Base-by-base conservation (phyloP, 208 protist genomes). In the Acanthamoeba triangularis region DNA sequence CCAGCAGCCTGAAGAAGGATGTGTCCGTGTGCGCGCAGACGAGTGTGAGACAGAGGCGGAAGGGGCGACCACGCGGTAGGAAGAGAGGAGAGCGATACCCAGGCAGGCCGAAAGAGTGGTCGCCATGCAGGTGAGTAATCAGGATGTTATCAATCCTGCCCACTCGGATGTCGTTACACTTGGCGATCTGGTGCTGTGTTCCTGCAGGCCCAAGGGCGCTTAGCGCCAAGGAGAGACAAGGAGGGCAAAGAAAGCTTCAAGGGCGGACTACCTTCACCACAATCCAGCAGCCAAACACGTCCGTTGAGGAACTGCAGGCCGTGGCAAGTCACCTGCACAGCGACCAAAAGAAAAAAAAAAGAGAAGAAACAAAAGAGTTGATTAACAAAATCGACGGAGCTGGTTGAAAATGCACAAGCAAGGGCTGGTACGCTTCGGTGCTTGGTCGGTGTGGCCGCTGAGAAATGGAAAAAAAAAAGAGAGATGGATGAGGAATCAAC, bases 51-150 rank as follows among this genome's bases (percentile, higher is more conserved):
- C 41, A 44, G 1, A 4, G 4, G 41, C 41, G 41, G 41, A 44
- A 44, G 41, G 41, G 4, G 41, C 4, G 41, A 44, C 41, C 41
- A 44, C 41, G 41, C 41, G 56, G n/a, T n/a, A 0, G 0, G 0
- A 16, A 33, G 3, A n/a, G 35, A 44, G 41, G 41, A 44, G 13
- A 76, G 72, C 20, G 20, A 49, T 87, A 95, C 92, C 96, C 96
- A n/a, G 96, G 96, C 52, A 97, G n/a, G 20, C 96, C 96, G 20
- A 97, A 97, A 13, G 49, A 54, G 63, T 97, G 96, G 69, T 97
- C 96, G 16, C 96, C 96, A 49, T 97, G 96, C 28, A 97, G 35
- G 54, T 97, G 96, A 14, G 96, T 97, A n/a, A 97, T 96, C 16
- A 97, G 65, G 67, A 97, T 97, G 65, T 56, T 61, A 41, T 93